A percentile compares a stretch with the other conserved stretches of the same genome.
Evolutionary conservation across 1,139 yeast genomes (phyloP).

Genomic region (Eremothecium sinecaudum): DNA sequence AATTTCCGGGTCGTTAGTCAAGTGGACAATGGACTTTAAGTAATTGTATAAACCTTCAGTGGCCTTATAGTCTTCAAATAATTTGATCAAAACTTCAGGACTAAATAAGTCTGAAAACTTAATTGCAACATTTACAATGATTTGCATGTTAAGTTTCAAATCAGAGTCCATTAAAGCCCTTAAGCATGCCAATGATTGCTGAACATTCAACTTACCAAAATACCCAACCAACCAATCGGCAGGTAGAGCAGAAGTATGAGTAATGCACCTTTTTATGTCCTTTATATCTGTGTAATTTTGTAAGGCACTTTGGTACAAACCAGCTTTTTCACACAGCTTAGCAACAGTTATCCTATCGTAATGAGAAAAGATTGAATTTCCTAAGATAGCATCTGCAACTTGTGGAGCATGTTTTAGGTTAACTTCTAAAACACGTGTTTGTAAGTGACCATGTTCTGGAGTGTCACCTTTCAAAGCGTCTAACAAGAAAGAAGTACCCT

Average conservation of each 20-base stretch:
- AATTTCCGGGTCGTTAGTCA: conserved; percentile 89
- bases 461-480: conserved; percentile 92
- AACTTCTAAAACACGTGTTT: conserved; percentile 88
- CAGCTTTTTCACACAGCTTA: conserved; percentile 85
- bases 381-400: conserved; percentile 97
- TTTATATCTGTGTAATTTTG: conserved; percentile 91
- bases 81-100: conserved; percentile 68
- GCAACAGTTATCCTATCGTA: conserved; percentile 93
- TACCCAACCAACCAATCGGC: conserved; percentile 89
- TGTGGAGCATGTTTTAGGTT: conserved; percentile 95
- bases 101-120: conserved; percentile 94
- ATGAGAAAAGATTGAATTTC: conserved; percentile 91
- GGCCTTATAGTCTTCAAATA: conserved; percentile 89
- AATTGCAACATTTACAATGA: conserved; percentile 92
- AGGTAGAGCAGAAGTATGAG: conserved; percentile 78
- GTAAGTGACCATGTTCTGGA: conserved; percentile 93
- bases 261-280: conserved; percentile 91
- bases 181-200: conserved; percentile 82
- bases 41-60: conserved; percentile 91
- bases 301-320: conserved; percentile 85
- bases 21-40: conserved; percentile 83
- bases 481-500: conserved; percentile 95
- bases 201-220: conserved; percentile 91
- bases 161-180: conserved; percentile 76
- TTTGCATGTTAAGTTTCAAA: conserved; percentile 81